Evolutionary conservation across 2,329 filamentous ascomycete genomes (phyloP), one percentile per base, ranked within the genome.

Genomic region (Calonectria naviculata): DNA sequence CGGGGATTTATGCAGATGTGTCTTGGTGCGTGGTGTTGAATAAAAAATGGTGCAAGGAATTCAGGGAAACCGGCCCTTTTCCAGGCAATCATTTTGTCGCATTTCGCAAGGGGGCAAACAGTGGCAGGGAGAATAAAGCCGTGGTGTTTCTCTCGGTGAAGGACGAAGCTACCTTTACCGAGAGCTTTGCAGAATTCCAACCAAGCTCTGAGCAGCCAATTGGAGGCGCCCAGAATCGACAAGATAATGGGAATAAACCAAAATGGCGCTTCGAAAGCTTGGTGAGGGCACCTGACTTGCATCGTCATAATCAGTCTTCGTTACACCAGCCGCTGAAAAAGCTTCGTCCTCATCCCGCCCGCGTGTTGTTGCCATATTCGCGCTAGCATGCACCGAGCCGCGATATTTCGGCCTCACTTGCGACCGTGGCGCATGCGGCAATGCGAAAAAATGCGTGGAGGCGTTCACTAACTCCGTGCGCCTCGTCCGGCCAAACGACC

Each of bases 1-100:
- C 76, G 76, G 76, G 73, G 61, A 46, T 75, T 78, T 68, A 78
- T 78, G 76, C 76, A 67, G 74, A 74, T 69, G 66, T 61, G 44
- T 47, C 34, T 52, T 38, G 61, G 61, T 19, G 9, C 7, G 13
- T 24, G 15, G 44, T 28, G 42, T 15, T 47, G 29, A 64, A 63
- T 63, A 26, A 36, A 36, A 52, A 49, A 52, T 28, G 31, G 28
- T 52, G 46, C 47, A 64, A 47, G 47, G 41, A 56, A 61, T 46
- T 54, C 13, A 44, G n/a, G 7, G 34, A 68, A 68, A 62, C 52
- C 65, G 65, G 65, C 65, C 65, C 65, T 54, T 68, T 68, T 67
- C 31, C 12, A 9, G 54, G 44, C 49, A 62, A 68, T 41, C 38
- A 52, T 54, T 41, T 49, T 56, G 49, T 63, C 21, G n/a, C 9